phyloP scores from a whole-genome alignment of 2,329 filamentous ascomycete species.

The Diaporthe aspalathi region DNA sequence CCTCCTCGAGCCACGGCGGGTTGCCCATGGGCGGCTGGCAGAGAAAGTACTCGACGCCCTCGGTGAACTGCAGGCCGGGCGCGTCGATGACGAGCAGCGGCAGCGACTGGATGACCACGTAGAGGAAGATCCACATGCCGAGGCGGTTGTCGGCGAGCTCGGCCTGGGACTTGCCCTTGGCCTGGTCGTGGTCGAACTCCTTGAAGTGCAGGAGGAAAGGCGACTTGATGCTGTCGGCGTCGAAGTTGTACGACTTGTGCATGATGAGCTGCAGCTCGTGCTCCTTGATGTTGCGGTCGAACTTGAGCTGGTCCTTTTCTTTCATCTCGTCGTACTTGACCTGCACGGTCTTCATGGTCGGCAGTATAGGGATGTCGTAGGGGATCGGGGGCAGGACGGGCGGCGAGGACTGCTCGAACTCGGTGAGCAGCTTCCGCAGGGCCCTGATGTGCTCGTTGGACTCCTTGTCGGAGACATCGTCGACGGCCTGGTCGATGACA shows the following conservation, averaged over 20 bases:
- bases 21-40: slow-evolving; percentile 80
- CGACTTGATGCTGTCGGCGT: slow-evolving; percentile 67
- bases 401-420: slow-evolving; percentile 89
- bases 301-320: slow-evolving; percentile 79
- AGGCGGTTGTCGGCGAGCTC: slow-evolving; percentile 78
- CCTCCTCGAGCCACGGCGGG: slow-evolving; percentile 78
- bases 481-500: slow-evolving; percentile 74
- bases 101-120: slow-evolving; percentile 80
- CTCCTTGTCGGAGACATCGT: slow-evolving; percentile 51
- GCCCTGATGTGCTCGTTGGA: slow-evolving; percentile 74
- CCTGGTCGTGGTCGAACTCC: slow-evolving; percentile 77
- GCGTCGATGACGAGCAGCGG: slow-evolving; percentile 84
- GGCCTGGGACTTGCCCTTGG: slow-evolving; percentile 70
- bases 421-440: slow-evolving; percentile 81
- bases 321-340: slow-evolving; percentile 73
- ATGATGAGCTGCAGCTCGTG: slow-evolving; percentile 82
- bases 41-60: slow-evolving; percentile 84
- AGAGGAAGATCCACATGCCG: slow-evolving; percentile 85
- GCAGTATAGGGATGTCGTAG: slow-evolving; percentile 85
- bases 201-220: slow-evolving; percentile 78
- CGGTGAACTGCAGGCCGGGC: slow-evolving; percentile 73
- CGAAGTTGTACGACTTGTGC: slow-evolving; percentile 84
- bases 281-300: slow-evolving; percentile 78
- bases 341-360: slow-evolving; percentile 73
- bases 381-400: slow-evolving; percentile 92